Evolutionary conservation across 371 early-diverging fungal genomes (phyloP).

Genomic region (Batrachochytrium dendrobatidis): DNA sequence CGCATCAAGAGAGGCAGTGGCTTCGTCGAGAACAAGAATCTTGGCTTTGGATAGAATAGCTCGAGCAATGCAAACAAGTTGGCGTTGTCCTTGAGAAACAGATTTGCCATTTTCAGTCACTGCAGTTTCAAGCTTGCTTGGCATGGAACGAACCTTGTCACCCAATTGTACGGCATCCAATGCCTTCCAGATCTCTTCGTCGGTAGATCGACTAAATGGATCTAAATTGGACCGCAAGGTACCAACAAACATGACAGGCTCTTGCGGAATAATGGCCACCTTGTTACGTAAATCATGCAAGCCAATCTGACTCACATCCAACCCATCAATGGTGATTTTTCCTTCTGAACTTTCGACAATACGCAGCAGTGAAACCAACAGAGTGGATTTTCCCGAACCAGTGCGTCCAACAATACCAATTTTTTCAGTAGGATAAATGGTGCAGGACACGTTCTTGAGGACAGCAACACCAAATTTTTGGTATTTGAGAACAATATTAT

Average conservation of each 20-base stretch:
- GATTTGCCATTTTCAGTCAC: conserved; percentile 42
- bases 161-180: conserved; percentile 25
- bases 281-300: conserved; percentile 48
- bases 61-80: conserved; percentile 49
- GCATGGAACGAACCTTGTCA: conserved; percentile 14
- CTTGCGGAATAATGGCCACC: conserved; percentile 57
- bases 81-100: conserved; percentile 62
- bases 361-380: conserved; percentile 49
- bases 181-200: conserved; percentile 34
- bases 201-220: conserved; percentile 26
- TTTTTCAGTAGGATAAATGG: conserved; percentile 49
- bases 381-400: conserved; percentile 41
- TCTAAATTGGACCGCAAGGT: conserved; percentile 38
- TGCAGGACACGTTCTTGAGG: conserved; percentile 50
- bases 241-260: conserved; percentile 43
- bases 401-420: conserved; percentile 55
- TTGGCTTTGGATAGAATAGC: conserved; percentile 38
- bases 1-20: conserved; percentile 55
- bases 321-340: conserved; percentile 50
- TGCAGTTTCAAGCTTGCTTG: conserved; percentile 18
- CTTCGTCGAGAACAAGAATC: conserved; percentile 52
- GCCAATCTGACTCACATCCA: conserved; percentile 47
- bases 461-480: conserved; percentile 51
- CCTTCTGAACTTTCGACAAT: conserved; percentile 54
- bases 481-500: conserved; percentile 50